These are phyloP conservation scores for Neonothopanus nambi DNA, from an alignment of 1,284 basidiomycete species.

Conservation along the genomic window DNA sequence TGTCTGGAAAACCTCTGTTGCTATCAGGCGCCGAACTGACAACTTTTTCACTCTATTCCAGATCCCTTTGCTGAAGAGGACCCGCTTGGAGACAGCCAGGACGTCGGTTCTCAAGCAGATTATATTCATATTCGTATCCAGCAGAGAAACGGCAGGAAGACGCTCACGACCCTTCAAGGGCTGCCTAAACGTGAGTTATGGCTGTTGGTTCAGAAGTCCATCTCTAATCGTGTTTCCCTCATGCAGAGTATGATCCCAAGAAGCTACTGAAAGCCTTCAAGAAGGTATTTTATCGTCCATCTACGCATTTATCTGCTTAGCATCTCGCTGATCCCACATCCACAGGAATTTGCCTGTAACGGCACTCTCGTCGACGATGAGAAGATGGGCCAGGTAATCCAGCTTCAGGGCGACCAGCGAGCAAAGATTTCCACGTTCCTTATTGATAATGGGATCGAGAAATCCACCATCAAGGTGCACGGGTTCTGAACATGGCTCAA, in stretches of 20 bases:
- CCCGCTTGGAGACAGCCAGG: constrained; percentile 69
- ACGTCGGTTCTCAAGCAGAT: constrained; percentile 82
- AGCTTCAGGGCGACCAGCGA: constrained; percentile 98
- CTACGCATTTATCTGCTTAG: neutral
- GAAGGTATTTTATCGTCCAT: constrained; percentile 59
- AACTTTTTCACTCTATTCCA: constrained; percentile 29
- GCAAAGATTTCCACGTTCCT: constrained; percentile 89
- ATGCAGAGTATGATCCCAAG: constrained; percentile 92
- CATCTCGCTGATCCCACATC: neutral
- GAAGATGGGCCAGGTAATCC: constrained; percentile 97
- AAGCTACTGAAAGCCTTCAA: constrained; percentile 99
- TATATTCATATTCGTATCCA: constrained; percentile 98
- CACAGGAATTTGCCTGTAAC: constrained; percentile 98
- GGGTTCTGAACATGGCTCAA: constrained; percentile 67
- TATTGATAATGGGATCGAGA: constrained; percentile 73
- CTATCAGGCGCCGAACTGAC: constrained; percentile 13
- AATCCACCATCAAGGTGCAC: constrained; percentile 80
- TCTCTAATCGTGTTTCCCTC: constrained; percentile 12
- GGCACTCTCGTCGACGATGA: constrained; percentile 96
- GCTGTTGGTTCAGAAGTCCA: constrained; percentile 12
- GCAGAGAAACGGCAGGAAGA: constrained; percentile 99
- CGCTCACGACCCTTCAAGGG: constrained; percentile 97
- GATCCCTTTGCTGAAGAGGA: constrained; percentile 96
- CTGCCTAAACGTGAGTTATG: constrained; percentile 79
- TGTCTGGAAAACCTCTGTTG: constrained; percentile 34